Evolutionary conservation across 1,284 basidiomycete genomes (phyloP), one percentile per base, ranked within the genome.

Genomic region (Apiotrichum gracile): DNA sequence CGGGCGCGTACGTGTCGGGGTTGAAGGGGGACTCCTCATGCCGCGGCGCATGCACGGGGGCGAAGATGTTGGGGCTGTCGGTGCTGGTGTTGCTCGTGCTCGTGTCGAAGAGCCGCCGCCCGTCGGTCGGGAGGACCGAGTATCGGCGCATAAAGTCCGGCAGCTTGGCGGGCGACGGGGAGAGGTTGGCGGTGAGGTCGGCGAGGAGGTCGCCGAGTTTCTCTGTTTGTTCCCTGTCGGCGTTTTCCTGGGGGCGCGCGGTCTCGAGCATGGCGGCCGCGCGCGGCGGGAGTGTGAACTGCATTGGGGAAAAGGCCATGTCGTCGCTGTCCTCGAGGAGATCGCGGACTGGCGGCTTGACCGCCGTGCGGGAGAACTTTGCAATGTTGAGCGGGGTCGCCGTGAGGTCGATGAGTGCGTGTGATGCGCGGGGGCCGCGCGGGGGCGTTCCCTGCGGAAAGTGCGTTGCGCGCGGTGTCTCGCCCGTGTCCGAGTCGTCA

Each of bases 281-380:
- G 49, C 82, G 80, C 10, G 83, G 80, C 0, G 85, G 85, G n/a
- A 85, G 81, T 3, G 84, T 84, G 55, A 89, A 91, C 26, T 85
- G 86, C n/a, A n/a, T n/a, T n/a, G n/a, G n/a, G n/a, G n/a, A n/a
- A n/a, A n/a, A n/a, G n/a, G n/a, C n/a, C n/a, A n/a, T n/a, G 41
- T 68, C 66, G 21, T 68, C 63, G 43, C 29, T 45, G 41, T 63
- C 63, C 34, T 65, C 66, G 13, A 70, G 61, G 5, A 54, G 40
- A 27, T 21, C 35, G 49, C 13, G 53, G 29, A 34, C 34, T 19
- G 26, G 21, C 29, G 27, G 43, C 16, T 3, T 19, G 27, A 13
- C 17, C 2, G 43, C 8, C 7, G 19, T 38, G 10, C 47, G 54
- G 37, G 35, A 48, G 51, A 65, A 78, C 78, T 57, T 82, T 72